Conservation (phyloP, 169 alveolate genomes). For the Besnoitia besnoiti region DNA sequence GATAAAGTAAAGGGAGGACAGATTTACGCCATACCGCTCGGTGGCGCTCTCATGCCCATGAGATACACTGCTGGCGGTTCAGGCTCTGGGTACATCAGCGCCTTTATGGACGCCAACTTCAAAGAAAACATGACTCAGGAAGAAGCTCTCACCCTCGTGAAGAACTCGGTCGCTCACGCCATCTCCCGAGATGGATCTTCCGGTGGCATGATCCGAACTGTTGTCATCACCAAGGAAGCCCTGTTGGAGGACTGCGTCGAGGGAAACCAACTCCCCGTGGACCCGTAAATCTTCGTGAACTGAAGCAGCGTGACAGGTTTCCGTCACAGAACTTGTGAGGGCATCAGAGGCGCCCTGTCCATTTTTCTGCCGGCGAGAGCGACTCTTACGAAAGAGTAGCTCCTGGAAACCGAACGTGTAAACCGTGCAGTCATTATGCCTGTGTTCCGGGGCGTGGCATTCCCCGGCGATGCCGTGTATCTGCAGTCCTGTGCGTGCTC, state of each 20-base stretch:
- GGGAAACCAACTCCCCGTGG: slow-evolving; percentile 68
- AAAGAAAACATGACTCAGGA: slow-evolving; percentile 86
- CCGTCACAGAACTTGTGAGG: not conserved
- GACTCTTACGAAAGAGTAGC: not conserved
- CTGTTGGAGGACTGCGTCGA: slow-evolving; percentile 61
- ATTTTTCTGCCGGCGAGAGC: no score
- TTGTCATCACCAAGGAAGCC: slow-evolving; percentile 54
- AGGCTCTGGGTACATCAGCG: slow-evolving; percentile 92
- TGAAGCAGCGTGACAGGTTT: not conserved
- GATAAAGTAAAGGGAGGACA: slow-evolving; percentile 82
- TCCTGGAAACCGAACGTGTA: not conserved
- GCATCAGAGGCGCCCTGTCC: not conserved
- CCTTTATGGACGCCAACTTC: slow-evolving; percentile 87
- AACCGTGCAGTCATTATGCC: not conserved
- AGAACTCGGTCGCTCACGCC: slow-evolving; percentile 87
- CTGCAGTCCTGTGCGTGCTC: no score
- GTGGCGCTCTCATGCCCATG: slow-evolving; percentile 87
- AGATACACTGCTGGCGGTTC: slow-evolving; percentile 90
- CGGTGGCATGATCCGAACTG: slow-evolving; percentile 90
- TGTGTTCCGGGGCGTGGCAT: no score
- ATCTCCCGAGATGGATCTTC: slow-evolving; percentile 90
- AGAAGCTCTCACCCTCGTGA: slow-evolving; percentile 83
- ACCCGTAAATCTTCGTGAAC: not conserved
- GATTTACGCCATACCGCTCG: slow-evolving; percentile 88
- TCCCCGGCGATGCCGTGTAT: no score